phyloP scores from a whole-genome alignment of 208 protist genomes.

The Trypanosoma conorhini region DNA sequence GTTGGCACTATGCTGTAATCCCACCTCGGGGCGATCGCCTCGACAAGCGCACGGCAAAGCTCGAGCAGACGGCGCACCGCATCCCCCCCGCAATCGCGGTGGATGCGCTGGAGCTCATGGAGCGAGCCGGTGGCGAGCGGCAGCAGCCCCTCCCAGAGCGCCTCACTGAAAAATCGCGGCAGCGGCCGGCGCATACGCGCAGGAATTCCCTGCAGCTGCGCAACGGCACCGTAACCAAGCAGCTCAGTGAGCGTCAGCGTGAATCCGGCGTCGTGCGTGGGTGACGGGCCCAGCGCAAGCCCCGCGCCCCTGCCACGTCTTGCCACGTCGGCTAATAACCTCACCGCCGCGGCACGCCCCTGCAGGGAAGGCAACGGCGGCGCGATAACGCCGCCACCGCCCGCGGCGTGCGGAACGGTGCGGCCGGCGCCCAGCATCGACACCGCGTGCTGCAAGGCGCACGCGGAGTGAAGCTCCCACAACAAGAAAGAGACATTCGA shows the following conservation, averaged over 20 bases:
- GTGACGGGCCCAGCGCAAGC: not conserved
- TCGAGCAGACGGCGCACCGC: not conserved
- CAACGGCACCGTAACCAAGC: constrained; percentile 2
- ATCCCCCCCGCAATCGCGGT: not conserved
- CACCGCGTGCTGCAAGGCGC: not conserved
- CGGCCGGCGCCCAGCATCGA: not conserved
- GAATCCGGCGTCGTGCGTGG: not conserved
- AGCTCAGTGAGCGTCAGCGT: constrained; percentile 9
- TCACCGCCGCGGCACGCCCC: not conserved
- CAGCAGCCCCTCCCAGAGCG: constrained; percentile 13
- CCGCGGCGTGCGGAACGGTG: not conserved
- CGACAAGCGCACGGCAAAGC: constrained; percentile 7
- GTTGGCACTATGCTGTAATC: constrained; percentile 22
- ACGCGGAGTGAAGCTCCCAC: constrained; percentile 11
- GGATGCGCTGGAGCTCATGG: not conserved
- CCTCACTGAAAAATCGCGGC: constrained; percentile 14
- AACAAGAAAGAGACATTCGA: not conserved
- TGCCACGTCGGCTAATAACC: not conserved
- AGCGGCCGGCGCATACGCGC: constrained; percentile 6
- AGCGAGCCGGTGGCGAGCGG: constrained; percentile 8
- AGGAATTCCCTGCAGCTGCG: constrained; percentile 5
- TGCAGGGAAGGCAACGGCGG: not conserved
- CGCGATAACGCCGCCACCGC: not conserved
- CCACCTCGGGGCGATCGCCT: constrained; percentile 18
- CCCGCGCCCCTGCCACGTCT: not conserved